Evolutionary conservation across 2,329 filamentous ascomycete species (phyloP), one percentile per base, ranked within the genome.

Genomic region (Penicillium sp.): DNA sequence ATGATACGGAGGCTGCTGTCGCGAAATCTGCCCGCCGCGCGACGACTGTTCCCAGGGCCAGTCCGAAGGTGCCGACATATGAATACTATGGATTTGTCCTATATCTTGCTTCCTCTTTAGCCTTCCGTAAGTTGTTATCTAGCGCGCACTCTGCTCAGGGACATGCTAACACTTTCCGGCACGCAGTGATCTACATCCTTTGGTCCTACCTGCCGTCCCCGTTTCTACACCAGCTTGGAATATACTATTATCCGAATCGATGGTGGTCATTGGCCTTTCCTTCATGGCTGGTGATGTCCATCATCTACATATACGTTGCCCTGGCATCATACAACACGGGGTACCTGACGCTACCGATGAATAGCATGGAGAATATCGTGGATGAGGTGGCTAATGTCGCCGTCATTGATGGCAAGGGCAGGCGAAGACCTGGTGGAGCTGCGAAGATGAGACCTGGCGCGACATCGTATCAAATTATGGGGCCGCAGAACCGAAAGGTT

Each of bases 71-170:
- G 3, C 93, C 93, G 15, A 98, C 93, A 0, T 97, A 98, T 73
- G 93, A 98, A 68, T 98, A 97, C 79, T 97, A 97, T 68, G 93
- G 93, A 66, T 98, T 98, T 72, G 91, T 95, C 46, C 79, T 98
- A 43, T 97, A 98, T 72, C 79, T 98, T 33, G 88, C 91, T 64
- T 90, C 85, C 55, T 88, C 84, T 19, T 75, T 93, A 45, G 82
- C 82, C 2, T 97, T 97, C 66, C 75, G 85, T 65, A 77, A 80
- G 63, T 85, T n/a, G n/a, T n/a, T n/a, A n/a, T n/a, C n/a, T n/a
- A n/a, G n/a, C n/a, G n/a, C n/a, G n/a, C n/a, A n/a, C n/a, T n/a
- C n/a, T n/a, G n/a, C 13, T 32, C 19, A 26, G 22, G n/a, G 8
- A 12, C 42, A 19, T 34, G 19, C 58, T 54, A 50, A 54, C n/a